phyloP scores from a whole-genome alignment of 495 filamentous ascomycete genomes.

The Aspergillus biplanus region DNA sequence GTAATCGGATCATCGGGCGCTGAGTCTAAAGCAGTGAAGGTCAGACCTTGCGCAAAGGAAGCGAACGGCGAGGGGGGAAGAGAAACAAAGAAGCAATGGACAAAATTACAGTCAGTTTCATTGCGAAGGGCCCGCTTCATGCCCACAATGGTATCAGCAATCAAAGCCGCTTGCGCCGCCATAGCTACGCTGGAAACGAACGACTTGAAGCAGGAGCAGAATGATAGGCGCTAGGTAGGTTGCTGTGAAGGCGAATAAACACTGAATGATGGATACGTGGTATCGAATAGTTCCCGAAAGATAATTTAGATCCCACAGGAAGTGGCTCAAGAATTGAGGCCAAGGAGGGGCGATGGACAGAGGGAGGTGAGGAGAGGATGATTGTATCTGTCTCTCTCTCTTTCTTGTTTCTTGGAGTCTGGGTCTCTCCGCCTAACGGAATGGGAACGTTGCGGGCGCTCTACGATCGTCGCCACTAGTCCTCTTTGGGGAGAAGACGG shows the following conservation, averaged over 20 bases:
- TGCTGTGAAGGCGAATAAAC: neutral
- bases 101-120: constrained; percentile 58
- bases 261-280: neutral
- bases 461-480: constrained; percentile 39
- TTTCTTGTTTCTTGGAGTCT: constrained; percentile 3
- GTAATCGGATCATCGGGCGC: constrained; percentile 85
- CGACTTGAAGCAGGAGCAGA: constrained; percentile 11
- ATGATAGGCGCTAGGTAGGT: constrained; percentile 5
- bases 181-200: constrained; percentile 48
- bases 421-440: constrained; percentile 31
- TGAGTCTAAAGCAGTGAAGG: constrained; percentile 59
- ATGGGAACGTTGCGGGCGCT: constrained; percentile 36
- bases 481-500: constrained; percentile 26
- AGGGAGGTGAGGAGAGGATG: neutral
- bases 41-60: constrained; percentile 12
- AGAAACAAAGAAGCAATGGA: neutral
- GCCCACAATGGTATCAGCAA: constrained; percentile 72
- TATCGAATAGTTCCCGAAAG: neutral
- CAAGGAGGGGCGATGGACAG: neutral
- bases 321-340: neutral
- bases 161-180: constrained; percentile 70
- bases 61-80: constrained; percentile 13
- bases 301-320: neutral
- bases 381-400: constrained; percentile 8
- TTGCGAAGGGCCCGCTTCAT: constrained; percentile 75